Percentiles rank a stretch among this genome's conserved stretches.
Conservation (phyloP, 2,329 filamentous ascomycete species). For the Colletotrichum chrysophilum region DNA sequence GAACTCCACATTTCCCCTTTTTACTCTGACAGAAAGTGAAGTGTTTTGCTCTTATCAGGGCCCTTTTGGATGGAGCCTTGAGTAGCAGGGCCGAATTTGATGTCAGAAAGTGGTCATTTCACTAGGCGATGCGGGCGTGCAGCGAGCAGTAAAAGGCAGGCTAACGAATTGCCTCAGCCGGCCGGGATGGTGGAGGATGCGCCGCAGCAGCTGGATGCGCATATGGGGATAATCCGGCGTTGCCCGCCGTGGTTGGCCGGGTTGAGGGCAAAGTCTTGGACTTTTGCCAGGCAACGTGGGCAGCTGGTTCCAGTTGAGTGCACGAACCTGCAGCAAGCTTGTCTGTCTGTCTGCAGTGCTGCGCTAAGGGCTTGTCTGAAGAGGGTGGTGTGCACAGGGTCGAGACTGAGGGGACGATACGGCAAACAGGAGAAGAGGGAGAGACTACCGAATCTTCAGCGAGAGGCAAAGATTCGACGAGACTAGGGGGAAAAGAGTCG, state of each 20-base stretch:
- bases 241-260: background rate
- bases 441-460: slow-evolving; percentile 18
- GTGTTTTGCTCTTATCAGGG: slow-evolving; percentile 17
- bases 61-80: slow-evolving; percentile 16
- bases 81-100: slow-evolving; percentile 10
- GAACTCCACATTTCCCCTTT: slow-evolving; percentile 32
- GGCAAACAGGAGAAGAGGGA: background rate
- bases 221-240: slow-evolving; percentile 12
- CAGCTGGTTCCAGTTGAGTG: background rate
- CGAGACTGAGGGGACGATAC: background rate
- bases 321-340: background rate
- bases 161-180: slow-evolving; percentile 14
- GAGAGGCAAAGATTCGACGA: background rate
- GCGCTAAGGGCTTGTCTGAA: background rate
- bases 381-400: background rate
- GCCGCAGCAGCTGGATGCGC: slow-evolving; percentile 3
- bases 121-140: slow-evolving; percentile 1
- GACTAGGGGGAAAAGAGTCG: background rate
- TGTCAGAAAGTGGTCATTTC: slow-evolving; percentile 20
- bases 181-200: slow-evolving; percentile 11
- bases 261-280: background rate
- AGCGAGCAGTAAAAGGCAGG: background rate
- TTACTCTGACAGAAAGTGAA: slow-evolving; percentile 1
- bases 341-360: background rate
- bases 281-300: background rate